A percentile compares a stretch with the other conserved stretches of the same genome.
Conservation (phyloP, 1,284 basidiomycete species). For the Boletus semigastroideus region DNA sequence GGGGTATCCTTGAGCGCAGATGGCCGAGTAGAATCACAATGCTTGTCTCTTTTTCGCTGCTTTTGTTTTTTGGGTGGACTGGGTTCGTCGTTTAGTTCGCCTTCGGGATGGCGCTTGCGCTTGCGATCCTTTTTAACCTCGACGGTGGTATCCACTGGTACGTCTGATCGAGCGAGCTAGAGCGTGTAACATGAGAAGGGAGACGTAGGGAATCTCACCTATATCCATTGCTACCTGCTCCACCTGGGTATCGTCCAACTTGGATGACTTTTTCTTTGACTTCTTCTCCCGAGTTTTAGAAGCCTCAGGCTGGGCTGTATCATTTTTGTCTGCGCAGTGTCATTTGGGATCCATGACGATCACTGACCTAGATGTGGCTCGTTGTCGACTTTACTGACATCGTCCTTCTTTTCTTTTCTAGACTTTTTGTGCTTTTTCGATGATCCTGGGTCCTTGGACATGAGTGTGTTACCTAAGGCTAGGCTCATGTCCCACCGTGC, state of each 20-base stretch:
- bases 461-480: too few relatives aligned
- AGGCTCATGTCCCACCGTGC: too few relatives aligned
- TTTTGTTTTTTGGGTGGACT: conserved; percentile 30
- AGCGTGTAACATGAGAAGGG: background rate
- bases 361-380: conserved; percentile 6
- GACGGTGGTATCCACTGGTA: conserved; percentile 3
- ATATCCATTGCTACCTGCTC: conserved; percentile 2
- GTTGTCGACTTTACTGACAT: background rate
- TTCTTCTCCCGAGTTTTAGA: background rate
- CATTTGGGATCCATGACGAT: background rate
- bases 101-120: conserved; percentile 24
- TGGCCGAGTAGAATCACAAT: conserved; percentile 10
- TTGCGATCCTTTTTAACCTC: conserved; percentile 35
- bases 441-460: conserved; percentile 1
- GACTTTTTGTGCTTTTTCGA: conserved; percentile 5
- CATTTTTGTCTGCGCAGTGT: conserved; percentile 1
- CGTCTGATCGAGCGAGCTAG: background rate
- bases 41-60: conserved; percentile 30
- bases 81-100: conserved; percentile 5
- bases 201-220: conserved; percentile 2
- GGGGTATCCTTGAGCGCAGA: conserved; percentile 12
- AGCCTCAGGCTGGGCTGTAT: background rate
- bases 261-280: conserved; percentile 11
- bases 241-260: background rate
- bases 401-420: background rate